Percentiles rank a stretch among this genome's conserved stretches.
Evolutionary conservation across 208 protist species (phyloP).

Genomic region (Porcisia hertigi): DNA sequence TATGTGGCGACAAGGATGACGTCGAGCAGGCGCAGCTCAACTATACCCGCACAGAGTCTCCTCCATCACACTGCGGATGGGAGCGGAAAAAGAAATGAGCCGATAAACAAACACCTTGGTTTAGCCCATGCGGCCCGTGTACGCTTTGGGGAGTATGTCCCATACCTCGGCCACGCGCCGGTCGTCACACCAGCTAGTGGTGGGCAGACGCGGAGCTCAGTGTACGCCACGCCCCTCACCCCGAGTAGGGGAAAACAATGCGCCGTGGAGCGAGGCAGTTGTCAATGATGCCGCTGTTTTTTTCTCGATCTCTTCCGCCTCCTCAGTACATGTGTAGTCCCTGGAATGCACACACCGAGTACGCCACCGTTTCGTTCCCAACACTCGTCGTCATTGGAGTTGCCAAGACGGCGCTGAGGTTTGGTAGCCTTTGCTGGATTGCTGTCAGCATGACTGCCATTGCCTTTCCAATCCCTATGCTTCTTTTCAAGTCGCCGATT

Average conservation of each 20-base stretch:
- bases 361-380: conserved; percentile 13
- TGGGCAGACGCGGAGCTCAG: conserved; percentile 68
- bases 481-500: conserved; percentile 64
- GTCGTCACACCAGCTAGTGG: conserved; percentile 64
- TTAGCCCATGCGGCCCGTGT: conserved; percentile 40
- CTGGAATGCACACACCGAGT: conserved; percentile 24
- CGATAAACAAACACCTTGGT: conserved; percentile 68
- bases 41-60: conserved; percentile 45
- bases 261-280: conserved; percentile 41
- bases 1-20: not conserved
- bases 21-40: conserved; percentile 4
- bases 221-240: conserved; percentile 38
- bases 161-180: conserved; percentile 52
- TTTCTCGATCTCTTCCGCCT: conserved; percentile 45
- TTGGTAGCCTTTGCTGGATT: conserved; percentile 68
- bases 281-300: conserved; percentile 69
- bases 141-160: conserved; percentile 28
- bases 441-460: conserved; percentile 36
- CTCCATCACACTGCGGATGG: conserved; percentile 50
- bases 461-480: conserved; percentile 41
- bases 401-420: conserved; percentile 65
- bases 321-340: conserved; percentile 25
- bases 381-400: conserved; percentile 43
- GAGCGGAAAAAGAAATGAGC: conserved; percentile 71
- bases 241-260: conserved; percentile 71